Conservation (phyloP, 2,329 filamentous ascomycete species). For the Waltergamsia citrina region DNA sequence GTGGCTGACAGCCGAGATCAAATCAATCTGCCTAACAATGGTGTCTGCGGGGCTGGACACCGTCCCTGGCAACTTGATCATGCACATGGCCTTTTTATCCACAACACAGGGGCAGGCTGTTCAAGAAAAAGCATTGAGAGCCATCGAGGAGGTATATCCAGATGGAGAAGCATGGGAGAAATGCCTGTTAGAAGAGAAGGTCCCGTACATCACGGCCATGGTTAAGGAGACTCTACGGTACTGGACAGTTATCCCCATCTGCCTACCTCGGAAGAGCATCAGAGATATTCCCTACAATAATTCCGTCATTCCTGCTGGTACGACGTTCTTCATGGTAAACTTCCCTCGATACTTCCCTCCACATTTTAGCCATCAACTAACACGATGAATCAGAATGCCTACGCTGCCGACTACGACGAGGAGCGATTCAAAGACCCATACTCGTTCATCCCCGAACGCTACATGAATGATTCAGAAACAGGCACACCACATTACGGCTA, state of each 20-base stretch:
- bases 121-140: slow-evolving; percentile 58
- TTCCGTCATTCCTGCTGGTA: slow-evolving; percentile 60
- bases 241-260: slow-evolving; percentile 74
- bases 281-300: slow-evolving; percentile 64
- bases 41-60: slow-evolving; percentile 76
- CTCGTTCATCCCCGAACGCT: slow-evolving; percentile 62
- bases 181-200: slow-evolving; percentile 64
- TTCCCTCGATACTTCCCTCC: not conserved
- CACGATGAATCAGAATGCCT: slow-evolving; percentile 46
- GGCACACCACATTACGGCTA: slow-evolving; percentile 55
- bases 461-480: slow-evolving; percentile 43
- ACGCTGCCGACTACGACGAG: slow-evolving; percentile 64
- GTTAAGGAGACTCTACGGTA: slow-evolving; percentile 72
- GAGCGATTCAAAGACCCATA: slow-evolving; percentile 55
- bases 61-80: slow-evolving; percentile 69
- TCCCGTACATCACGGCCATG: slow-evolving; percentile 67
- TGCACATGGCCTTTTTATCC: slow-evolving; percentile 70
- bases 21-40: slow-evolving; percentile 75
- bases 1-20: slow-evolving; percentile 71
- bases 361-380: not conserved
- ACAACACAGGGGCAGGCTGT: slow-evolving; percentile 57
- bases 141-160: slow-evolving; percentile 64
- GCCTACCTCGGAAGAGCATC: slow-evolving; percentile 61
- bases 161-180: slow-evolving; percentile 67
- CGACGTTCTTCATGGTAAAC: slow-evolving; percentile 66